Evolutionary conservation across 192 early-diverging fungal species (phyloP), one percentile per base, ranked within the genome.

Genomic region (Coemansia sp.): DNA sequence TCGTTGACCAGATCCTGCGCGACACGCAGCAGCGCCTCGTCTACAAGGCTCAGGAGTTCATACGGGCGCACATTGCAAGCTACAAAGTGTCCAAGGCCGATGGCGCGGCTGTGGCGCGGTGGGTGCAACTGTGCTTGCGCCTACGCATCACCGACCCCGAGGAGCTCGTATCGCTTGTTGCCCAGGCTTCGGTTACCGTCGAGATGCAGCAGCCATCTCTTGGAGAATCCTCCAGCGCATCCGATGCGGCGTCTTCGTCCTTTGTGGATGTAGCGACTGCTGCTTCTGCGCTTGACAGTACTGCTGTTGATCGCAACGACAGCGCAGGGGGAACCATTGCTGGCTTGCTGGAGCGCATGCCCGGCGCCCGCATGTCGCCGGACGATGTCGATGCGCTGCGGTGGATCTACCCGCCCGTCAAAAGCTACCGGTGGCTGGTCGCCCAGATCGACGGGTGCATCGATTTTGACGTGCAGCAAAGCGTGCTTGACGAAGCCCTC

Each of bases 1-100:
- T 92, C n/a, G 89, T 94, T 26, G 85, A 84, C 35, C 87, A 91
- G 62, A 91, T 98, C 57, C 74, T 98, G 52, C 85, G 94, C 76
- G 97, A 97, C 83, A 78, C 95, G 6, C 97, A 98, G 74, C 87
- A 88, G 61, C 74, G 95, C 16, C 88, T 98, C 35, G 92, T 91
- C 7, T 98, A 96, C 83, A 86, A 94, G 43, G 90, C 93, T 5
- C 88, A 96, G 77, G 71, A 85, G 26, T 96, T 86, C 75, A 92
- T 96, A 36, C 85, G 87, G 15, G 18, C 67, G 12, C 41, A 73
- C 16, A 71, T 82, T 18, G 34, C 56, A 9, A 57, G 53, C 34
- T 77, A 68, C 75, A 55, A 36, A 39, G 46, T 72, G 24, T 10
- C 68, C n/a, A 64, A 64, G n/a, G 36, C 21, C 0, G 71, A 73